Evolutionary conservation across 1,139 yeast species (phyloP), one percentile per base, ranked within the genome.

Genomic region (Pneumocystis carinii): DNA sequence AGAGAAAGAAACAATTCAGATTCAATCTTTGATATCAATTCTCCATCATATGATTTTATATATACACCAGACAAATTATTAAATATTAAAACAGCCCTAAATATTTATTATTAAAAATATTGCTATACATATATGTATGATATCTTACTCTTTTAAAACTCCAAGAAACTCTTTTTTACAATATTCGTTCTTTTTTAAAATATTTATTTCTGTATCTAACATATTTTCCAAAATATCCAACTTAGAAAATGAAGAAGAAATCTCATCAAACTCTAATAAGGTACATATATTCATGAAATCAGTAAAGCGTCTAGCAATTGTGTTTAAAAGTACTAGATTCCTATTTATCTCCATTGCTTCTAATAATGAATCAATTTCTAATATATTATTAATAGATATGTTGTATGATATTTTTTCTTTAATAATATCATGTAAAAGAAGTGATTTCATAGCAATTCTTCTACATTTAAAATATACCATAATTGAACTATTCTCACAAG

Each of bases 181-280:
- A 15, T 58, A 58, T 6, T 61, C 38, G n/a, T 56, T 53, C 24
- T 48, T 60, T 24, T 42, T 62, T 17, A 66, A 10, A 4, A 58
- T 17, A 27, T 35, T 39, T 39, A 66, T 41, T 29, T 59, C 55
- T 2, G n/a, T 17, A 59, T 66, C 65, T 7, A 66, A 59, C 10
- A 37, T 36, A 12, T 12, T 53, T 36, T 66, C 68, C 3, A 63
- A 17, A 27, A 61, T 48, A 12, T 29, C 39, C 14, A 66, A 55
- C 14, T 63, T 66, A 24, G 62, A 59, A 39, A 59, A 48, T 29
- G 63, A 48, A 15, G 62, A 61, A 3, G 66, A 66, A 60, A 57
- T 62, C 17, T 37, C 56, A 24, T 65, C 68, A 65, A 66, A 66
- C 24, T 66, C 67, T n/a, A 35, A 17, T 4, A 64, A 61, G 8